These are phyloP conservation scores for Zymoseptoria ardabiliae DNA, from an alignment of 2,329 filamentous ascomycete genomes.

Conservation along the genomic window DNA sequence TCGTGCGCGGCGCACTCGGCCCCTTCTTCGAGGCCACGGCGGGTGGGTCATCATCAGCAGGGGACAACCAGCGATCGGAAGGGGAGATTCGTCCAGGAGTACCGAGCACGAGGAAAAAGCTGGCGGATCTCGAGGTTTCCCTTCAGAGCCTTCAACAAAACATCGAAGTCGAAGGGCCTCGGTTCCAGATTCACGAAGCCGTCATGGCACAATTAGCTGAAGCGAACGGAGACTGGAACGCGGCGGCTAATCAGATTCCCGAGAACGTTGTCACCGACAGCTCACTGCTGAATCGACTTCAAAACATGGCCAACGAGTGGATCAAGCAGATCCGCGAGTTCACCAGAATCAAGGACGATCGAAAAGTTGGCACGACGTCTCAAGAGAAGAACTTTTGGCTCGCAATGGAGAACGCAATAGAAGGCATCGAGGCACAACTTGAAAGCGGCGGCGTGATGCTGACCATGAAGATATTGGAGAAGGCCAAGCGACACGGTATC, in stretches of 20 bases:
- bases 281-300: conserved; percentile 84
- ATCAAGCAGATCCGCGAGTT: conserved; percentile 97
- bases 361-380: conserved; percentile 69
- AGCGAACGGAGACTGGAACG: conserved; percentile 55
- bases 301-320: conserved; percentile 92
- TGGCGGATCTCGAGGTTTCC: conserved; percentile 87
- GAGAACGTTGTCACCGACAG: conserved; percentile 74
- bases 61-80: conserved; percentile 64
- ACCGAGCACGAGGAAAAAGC: conserved; percentile 92
- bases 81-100: conserved; percentile 90
- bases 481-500: conserved; percentile 95
- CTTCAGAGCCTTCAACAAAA: conserved; percentile 92
- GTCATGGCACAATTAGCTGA: conserved; percentile 81
- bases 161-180: conserved; percentile 90
- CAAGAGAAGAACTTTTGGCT: conserved; percentile 99
- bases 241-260: conserved; percentile 73
- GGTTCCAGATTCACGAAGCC: conserved; percentile 77
- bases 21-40: conserved; percentile 98
- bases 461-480: conserved; percentile 89
- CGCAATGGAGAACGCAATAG: conserved; percentile 88
- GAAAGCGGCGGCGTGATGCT: conserved; percentile 80
- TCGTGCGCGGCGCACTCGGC: conserved; percentile 83
- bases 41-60: conserved; percentile 65
- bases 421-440: conserved; percentile 84
- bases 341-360: conserved; percentile 87